Evolutionary conservation across 768 basidiomycete genomes (phyloP), one percentile per base, ranked within the genome.

Genomic region (Amanita exitialis): DNA sequence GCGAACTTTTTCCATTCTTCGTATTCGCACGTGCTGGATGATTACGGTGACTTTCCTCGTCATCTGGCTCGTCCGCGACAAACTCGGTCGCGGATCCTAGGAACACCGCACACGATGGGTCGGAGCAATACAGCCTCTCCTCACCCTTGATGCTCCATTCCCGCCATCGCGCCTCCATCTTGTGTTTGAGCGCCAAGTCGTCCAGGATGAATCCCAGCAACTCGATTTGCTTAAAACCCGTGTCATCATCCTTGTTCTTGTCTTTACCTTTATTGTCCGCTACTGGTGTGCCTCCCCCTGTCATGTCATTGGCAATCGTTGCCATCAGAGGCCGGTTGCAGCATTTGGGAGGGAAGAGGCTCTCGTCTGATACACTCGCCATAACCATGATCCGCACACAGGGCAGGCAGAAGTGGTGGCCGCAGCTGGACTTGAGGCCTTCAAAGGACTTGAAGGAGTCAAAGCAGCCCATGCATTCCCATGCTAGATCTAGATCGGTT

Each of bases 281-380:
- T 32, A 9, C 18, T 16, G 18, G n/a, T 12, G 13, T 36, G 16
- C 45, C 45, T 20, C 32, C 20, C 9, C 32, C 5, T 6, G 43
- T n/a, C 8, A 12, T 15, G 43, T 18, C 45, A 23, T 49, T 28
- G 25, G 38, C 32, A 18, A 42, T 18, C 39, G 20, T 9, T 6
- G 35, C 49, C 41, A 44, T 44, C n/a, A 51, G 9, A 15, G 50
- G 50, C 16, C 38, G 28, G 21, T 44, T 51, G 59, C 78, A 81
- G 57, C 78, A 82, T 27, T 73, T 69, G 6, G 77, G 65, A 0
- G 80, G 79, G 51, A 70, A 71, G 3, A 80, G 68, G 0, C 71
- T 64, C 51, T 80, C 79, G 55, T 82, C 79, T 1, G 61, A 63
- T 9, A 69, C 66, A 20, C 72, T 69, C 0, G 69, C 52, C 38